These are phyloP conservation scores for Chytriomyces sp. DNA, from an alignment of 192 early-diverging fungal species.

Conservation along the genomic window DNA sequence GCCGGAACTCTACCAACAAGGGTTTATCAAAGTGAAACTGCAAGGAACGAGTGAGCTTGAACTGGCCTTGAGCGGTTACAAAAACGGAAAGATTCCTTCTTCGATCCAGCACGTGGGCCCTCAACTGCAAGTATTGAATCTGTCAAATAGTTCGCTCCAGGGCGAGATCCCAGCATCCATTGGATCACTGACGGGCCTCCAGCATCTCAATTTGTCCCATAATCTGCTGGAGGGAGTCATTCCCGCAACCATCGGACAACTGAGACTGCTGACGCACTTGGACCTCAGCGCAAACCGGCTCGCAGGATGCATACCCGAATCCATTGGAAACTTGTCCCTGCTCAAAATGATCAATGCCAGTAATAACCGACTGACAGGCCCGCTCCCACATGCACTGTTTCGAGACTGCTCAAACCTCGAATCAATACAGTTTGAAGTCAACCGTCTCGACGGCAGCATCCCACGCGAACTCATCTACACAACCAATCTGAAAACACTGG, in stretches of 20 bases:
- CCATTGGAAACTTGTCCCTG: neutral
- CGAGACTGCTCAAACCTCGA: neutral
- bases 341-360: neutral
- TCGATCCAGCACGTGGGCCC: neutral
- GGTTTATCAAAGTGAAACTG: neutral
- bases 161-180: neutral
- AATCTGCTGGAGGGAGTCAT: neutral
- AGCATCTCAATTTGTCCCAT: neutral
- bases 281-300: neutral
- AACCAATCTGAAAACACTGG: neutral
- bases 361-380: slow-evolving; percentile 2
- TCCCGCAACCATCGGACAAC: neutral
- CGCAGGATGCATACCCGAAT: neutral
- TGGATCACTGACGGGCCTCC: neutral
- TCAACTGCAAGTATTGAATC: neutral
- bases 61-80: neutral
- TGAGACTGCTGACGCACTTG: neutral
- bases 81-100: neutral
- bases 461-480: neutral
- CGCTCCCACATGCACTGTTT: neutral
- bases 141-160: neutral
- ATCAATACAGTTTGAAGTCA: neutral
- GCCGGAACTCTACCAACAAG: neutral
- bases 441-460: neutral
- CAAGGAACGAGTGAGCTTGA: neutral